Conservation (phyloP, 2,329 filamentous ascomycete genomes). For the Myotisia sp. region DNA sequence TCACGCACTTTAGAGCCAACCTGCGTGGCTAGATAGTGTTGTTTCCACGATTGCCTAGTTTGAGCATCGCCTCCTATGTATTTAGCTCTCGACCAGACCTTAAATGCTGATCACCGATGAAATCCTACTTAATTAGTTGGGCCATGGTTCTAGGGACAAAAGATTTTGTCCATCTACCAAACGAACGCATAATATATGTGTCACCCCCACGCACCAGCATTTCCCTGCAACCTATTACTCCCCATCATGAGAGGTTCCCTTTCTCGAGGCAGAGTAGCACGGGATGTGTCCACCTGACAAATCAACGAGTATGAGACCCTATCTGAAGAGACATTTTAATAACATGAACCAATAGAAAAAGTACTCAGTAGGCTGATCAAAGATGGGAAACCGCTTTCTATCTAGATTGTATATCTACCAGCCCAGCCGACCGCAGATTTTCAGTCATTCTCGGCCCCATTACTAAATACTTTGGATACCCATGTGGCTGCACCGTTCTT, state of each 20-base stretch:
- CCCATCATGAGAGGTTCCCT: conserved; percentile 47
- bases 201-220: conserved; percentile 67
- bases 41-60: no score
- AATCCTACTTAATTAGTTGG: conserved; percentile 45
- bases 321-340: no score
- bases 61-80: no score
- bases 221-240: conserved; percentile 55
- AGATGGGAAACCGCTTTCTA: no score
- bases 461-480: conserved; percentile 75
- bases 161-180: conserved; percentile 69
- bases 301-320: conserved; percentile 59
- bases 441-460: conserved; percentile 77
- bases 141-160: conserved; percentile 69
- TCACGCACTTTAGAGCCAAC: no score
- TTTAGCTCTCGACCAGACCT: no score
- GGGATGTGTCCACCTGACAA: conserved; percentile 68
- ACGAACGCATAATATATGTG: conserved; percentile 67
- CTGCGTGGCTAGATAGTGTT: no score
- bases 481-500: conserved; percentile 82
- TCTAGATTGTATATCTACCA: conserved; percentile 75
- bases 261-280: conserved; percentile 59
- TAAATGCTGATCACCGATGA: no score
- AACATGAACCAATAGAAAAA: no score
- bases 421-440: conserved; percentile 51
- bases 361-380: no score